Conservation (phyloP, 2,329 filamentous ascomycete genomes). For the Emmonsiellopsis sp. region DNA sequence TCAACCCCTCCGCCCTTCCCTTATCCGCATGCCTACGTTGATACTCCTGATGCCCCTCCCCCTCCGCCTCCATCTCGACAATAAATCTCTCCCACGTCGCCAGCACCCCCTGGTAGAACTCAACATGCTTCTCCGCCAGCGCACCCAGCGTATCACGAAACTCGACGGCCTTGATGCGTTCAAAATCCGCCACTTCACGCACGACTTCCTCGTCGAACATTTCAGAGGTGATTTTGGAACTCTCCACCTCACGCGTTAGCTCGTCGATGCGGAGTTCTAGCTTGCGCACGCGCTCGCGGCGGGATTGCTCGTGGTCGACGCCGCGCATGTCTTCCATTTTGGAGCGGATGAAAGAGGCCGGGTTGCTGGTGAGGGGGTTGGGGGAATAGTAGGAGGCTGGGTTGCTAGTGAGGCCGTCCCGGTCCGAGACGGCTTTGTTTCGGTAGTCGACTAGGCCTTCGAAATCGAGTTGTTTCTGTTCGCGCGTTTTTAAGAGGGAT, state of each 20-base stretch:
- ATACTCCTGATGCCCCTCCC: conserved; percentile 7
- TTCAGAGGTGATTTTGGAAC: conserved; percentile 75
- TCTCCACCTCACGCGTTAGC: conserved; percentile 79
- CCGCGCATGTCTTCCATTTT: conserved; percentile 96
- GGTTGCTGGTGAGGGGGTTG: conserved; percentile 49
- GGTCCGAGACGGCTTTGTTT: conserved; percentile 77
- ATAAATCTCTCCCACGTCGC: conserved; percentile 85
- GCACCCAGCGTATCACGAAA: conserved; percentile 79
- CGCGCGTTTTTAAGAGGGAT: conserved; percentile 77
- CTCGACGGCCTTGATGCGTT: conserved; percentile 89
- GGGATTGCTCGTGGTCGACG: conserved; percentile 87
- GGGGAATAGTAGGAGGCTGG: conserved; percentile 49
- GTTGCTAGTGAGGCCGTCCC: conserved; percentile 65
- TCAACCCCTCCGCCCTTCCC: background rate
- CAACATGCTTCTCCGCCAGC: conserved; percentile 74
- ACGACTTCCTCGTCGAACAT: conserved; percentile 95
- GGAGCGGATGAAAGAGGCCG: conserved; percentile 76
- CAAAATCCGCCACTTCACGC: conserved; percentile 85
- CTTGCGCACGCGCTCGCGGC: conserved; percentile 77
- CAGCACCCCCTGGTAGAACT: conserved; percentile 72
- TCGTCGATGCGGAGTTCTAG: conserved; percentile 89
- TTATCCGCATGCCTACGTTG: background rate
- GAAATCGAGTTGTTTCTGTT: conserved; percentile 96
- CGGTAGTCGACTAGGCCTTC: conserved; percentile 94
- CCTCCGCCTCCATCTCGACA: conserved; percentile 65